Percentiles rank a stretch among this genome's conserved stretches.
Evolutionary conservation across 306 rosid species (phyloP).

Genomic region (Cicer chorassanicum): DNA sequence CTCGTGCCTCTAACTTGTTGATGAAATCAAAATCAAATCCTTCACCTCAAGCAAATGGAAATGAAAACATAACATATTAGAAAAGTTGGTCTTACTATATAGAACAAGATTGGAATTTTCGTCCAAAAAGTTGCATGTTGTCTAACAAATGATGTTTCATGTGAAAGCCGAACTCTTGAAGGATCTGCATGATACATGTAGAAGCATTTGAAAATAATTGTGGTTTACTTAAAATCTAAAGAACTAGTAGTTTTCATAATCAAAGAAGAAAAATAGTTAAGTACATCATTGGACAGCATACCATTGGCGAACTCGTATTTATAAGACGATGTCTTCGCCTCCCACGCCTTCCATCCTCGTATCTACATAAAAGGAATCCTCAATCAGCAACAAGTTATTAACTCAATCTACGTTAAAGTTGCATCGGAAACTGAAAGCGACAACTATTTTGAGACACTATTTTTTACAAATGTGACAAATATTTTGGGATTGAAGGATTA

Average conservation of each 20-base stretch:
- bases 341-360: constrained; percentile 96
- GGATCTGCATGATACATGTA: constrained; percentile 58
- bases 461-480: too few relatives aligned
- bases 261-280: constrained; percentile 17
- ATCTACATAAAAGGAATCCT: constrained; percentile 58
- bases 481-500: too few relatives aligned
- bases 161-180: constrained; percentile 87
- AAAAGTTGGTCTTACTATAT: constrained; percentile 64
- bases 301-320: constrained; percentile 78
- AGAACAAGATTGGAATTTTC: constrained; percentile 66
- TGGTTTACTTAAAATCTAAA: background rate
- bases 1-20: background rate
- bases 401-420: too few relatives aligned
- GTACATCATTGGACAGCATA: constrained; percentile 44
- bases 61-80: constrained; percentile 33
- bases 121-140: constrained; percentile 89
- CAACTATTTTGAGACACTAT: too few relatives aligned
- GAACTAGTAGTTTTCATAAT: background rate
- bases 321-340: constrained; percentile 72
- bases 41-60: constrained; percentile 7
- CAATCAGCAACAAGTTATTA: constrained; percentile 27
- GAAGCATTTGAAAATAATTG: constrained; percentile 16
- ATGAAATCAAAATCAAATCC: background rate
- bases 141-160: constrained; percentile 88
- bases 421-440: too few relatives aligned